Conservation (phyloP, 352 stramenopile genomes). For the Pythium pectinolyticum region DNA sequence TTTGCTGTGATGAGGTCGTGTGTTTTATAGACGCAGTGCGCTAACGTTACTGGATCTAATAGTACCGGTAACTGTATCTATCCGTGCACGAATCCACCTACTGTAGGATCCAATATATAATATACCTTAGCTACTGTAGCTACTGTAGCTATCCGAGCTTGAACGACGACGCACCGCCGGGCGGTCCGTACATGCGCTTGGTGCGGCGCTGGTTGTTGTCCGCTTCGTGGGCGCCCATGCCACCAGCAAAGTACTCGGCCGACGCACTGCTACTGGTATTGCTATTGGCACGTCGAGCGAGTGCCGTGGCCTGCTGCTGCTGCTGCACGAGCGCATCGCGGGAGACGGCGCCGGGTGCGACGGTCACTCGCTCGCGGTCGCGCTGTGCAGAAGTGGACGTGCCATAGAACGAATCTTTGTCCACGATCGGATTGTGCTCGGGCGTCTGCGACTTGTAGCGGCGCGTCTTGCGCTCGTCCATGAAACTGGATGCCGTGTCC, state of each 20-base stretch:
- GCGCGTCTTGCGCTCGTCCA: slow-evolving; percentile 56
- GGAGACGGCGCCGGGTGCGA: slow-evolving; percentile 40
- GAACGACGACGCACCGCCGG: slow-evolving; percentile 44
- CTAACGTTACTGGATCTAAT: too few relatives aligned
- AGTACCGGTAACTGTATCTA: too few relatives aligned
- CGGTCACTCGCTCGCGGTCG: slow-evolving; percentile 40
- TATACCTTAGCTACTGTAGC: too few relatives aligned
- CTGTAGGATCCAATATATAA: too few relatives aligned
- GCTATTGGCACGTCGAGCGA: slow-evolving; percentile 21
- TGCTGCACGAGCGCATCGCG: slow-evolving; percentile 31
- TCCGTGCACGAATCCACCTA: too few relatives aligned
- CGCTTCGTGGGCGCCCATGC: slow-evolving; percentile 33
- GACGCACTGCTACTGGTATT: slow-evolving; percentile 14
- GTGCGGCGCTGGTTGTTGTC: slow-evolving; percentile 35
- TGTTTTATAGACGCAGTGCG: too few relatives aligned
- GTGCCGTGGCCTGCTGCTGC: slow-evolving; percentile 23
- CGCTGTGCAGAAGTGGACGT: slow-evolving; percentile 36
- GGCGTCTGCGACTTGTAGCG: slow-evolving; percentile 37
- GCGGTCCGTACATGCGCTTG: slow-evolving; percentile 46
- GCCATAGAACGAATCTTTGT: slow-evolving; percentile 49
- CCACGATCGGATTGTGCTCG: slow-evolving; percentile 40
- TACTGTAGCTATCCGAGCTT: slow-evolving; percentile 45
- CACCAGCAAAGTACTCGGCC: slow-evolving; percentile 44
- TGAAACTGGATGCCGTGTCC: slow-evolving; percentile 36
- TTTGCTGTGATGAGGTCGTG: too few relatives aligned